These are phyloP conservation scores for Diaporthe nobilis DNA, from an alignment of 2,329 filamentous ascomycete species.

Conservation along the genomic window DNA sequence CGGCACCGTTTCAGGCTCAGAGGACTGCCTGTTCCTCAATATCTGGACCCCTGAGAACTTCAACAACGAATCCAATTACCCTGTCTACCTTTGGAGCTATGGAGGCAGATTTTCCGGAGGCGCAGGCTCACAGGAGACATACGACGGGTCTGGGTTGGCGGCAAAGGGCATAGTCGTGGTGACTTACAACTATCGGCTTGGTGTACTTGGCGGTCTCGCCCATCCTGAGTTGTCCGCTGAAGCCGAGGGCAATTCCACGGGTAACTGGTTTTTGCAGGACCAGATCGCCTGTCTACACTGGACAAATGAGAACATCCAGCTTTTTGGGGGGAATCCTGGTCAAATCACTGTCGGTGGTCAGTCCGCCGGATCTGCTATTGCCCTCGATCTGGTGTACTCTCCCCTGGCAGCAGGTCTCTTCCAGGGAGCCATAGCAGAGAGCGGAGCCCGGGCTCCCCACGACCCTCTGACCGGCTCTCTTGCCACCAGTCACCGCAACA, in stretches of 20 bases:
- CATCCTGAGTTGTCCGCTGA: slow-evolving; percentile 63
- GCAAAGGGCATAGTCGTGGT: slow-evolving; percentile 77
- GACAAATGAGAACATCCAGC: slow-evolving; percentile 74
- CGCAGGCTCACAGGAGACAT: slow-evolving; percentile 55
- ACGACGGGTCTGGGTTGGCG: slow-evolving; percentile 71
- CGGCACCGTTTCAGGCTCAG: slow-evolving; percentile 53
- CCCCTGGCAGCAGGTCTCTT: slow-evolving; percentile 43
- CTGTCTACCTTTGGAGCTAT: slow-evolving; percentile 54
- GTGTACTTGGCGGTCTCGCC: slow-evolving; percentile 79
- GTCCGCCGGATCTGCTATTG: slow-evolving; percentile 76
- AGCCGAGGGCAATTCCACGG: slow-evolving; percentile 49
- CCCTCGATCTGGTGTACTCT: slow-evolving; percentile 6
- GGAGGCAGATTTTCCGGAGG: slow-evolving; percentile 66
- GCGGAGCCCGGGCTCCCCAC: slow-evolving; percentile 49
- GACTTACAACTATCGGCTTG: slow-evolving; percentile 82
- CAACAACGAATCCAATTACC: slow-evolving; percentile 58
- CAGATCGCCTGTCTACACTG: slow-evolving; percentile 78
- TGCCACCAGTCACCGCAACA: slow-evolving; percentile 47
- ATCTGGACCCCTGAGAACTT: slow-evolving; percentile 71
- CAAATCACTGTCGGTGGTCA: slow-evolving; percentile 78
- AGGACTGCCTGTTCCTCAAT: slow-evolving; percentile 80
- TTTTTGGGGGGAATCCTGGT: slow-evolving; percentile 77
- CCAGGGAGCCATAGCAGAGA: slow-evolving; percentile 50
- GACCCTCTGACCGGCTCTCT: slow-evolving; percentile 49
- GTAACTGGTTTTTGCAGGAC: slow-evolving; percentile 80